Conservation (phyloP, 2,329 filamentous ascomycete genomes). For the Orbilia brochopaga region DNA sequence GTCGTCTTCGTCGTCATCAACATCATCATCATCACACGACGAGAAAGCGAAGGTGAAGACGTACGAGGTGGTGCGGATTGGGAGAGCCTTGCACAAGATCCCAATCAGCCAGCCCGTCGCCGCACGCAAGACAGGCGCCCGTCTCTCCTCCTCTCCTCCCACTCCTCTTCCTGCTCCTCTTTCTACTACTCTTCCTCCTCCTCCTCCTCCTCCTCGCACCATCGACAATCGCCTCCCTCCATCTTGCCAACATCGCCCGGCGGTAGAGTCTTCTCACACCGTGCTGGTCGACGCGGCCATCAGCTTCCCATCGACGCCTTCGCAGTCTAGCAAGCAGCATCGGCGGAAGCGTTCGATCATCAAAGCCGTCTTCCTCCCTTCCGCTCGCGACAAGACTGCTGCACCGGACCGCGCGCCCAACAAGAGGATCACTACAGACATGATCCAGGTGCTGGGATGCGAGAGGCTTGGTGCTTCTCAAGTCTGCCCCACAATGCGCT, state of each 20-base stretch:
- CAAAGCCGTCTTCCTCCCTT: slow-evolving; percentile 13
- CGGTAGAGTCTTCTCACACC: no score
- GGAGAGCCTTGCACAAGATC: background rate
- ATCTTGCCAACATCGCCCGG: no score
- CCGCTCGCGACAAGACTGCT: slow-evolving; percentile 3
- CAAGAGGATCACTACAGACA: slow-evolving; percentile 4
- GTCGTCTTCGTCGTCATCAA: background rate
- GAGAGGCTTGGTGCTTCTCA: background rate
- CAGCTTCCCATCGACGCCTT: background rate
- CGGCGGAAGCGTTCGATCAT: slow-evolving; percentile 27
- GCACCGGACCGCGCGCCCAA: background rate
- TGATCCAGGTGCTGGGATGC: slow-evolving; percentile 4
- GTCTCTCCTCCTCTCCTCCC: no score
- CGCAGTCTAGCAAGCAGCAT: slow-evolving; percentile 4
- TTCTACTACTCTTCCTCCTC: no score
- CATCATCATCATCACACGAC: background rate
- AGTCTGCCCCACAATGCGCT: background rate
- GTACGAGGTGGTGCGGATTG: slow-evolving; percentile 4
- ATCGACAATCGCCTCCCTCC: no score
- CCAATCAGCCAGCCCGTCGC: background rate
- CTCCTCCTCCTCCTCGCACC: no score
- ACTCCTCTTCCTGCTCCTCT: no score
- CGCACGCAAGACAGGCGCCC: no score
- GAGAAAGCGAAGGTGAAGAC: background rate
- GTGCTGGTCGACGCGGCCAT: no score